Evolutionary conservation across 805 yeast genomes (phyloP).

Genomic region (Huiozyma sinensis): DNA sequence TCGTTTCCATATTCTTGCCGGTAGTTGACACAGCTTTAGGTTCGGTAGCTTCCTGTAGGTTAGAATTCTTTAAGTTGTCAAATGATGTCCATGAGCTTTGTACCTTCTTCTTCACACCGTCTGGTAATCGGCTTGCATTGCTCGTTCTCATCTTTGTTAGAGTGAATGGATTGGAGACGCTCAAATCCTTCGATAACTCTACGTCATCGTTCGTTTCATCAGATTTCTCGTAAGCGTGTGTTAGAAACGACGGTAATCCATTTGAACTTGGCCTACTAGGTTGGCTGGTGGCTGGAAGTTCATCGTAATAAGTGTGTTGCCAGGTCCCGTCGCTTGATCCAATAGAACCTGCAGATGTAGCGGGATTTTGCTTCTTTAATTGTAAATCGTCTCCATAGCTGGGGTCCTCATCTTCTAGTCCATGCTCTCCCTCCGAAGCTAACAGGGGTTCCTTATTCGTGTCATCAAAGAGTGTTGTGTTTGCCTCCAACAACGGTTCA

Average conservation of each 20-base stretch:
- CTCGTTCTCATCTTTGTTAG: slow-evolving; percentile 8
- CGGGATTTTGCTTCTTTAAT: neutral
- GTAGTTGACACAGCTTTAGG: too few relatives aligned
- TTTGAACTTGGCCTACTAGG: too few relatives aligned
- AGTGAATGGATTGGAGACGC: slow-evolving; percentile 18
- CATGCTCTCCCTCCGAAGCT: too few relatives aligned
- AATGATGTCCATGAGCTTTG: neutral
- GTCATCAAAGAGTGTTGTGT: neutral
- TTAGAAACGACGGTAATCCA: slow-evolving; percentile 8
- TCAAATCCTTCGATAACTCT: slow-evolving; percentile 9
- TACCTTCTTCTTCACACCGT: neutral
- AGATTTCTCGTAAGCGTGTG: slow-evolving; percentile 5
- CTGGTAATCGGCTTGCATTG: neutral
- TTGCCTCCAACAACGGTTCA: neutral
- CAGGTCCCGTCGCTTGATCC: slow-evolving; percentile 10
- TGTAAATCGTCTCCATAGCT: neutral
- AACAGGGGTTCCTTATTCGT: neutral
- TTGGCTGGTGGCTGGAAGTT: neutral
- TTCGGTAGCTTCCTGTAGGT: too few relatives aligned
- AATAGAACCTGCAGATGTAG: slow-evolving; percentile 7
- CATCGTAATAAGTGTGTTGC: slow-evolving; percentile 6
- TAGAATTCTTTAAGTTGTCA: neutral
- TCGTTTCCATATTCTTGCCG: too few relatives aligned
- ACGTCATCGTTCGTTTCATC: slow-evolving; percentile 11
- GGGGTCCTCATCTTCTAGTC: neutral